Percentiles rank a stretch among this genome's conserved stretches.
phyloP scores from a whole-genome alignment of 441 rosid genomes.

The Isatis lusitanica region DNA sequence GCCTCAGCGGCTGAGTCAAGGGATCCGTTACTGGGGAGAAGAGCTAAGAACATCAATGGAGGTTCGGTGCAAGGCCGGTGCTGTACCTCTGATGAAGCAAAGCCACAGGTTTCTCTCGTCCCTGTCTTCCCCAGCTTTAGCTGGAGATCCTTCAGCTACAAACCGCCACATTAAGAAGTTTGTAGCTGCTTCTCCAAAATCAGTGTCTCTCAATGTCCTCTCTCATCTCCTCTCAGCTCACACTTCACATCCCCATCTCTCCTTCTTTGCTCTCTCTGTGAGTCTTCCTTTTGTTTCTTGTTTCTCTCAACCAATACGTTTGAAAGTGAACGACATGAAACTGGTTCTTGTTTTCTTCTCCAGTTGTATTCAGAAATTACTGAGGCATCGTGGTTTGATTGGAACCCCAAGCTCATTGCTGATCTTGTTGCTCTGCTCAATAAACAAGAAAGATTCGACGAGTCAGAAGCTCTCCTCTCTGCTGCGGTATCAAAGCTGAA shows the following conservation, averaged over 20 bases:
- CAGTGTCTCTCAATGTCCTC: slow-evolving; percentile 68
- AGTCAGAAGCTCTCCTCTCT: slow-evolving; percentile 48
- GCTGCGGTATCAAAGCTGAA: slow-evolving; percentile 46
- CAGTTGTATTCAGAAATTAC: slow-evolving; percentile 68
- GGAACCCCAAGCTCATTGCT: slow-evolving; percentile 83
- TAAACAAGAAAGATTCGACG: slow-evolving; percentile 49
- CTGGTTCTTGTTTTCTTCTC: not conserved
- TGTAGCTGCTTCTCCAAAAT: slow-evolving; percentile 69
- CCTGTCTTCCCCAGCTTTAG: slow-evolving; percentile 41
- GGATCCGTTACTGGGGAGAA: not conserved
- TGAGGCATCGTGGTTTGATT: slow-evolving; percentile 74
- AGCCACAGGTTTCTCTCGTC: slow-evolving; percentile 60
- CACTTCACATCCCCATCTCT: slow-evolving; percentile 48
- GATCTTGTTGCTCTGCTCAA: slow-evolving; percentile 59
- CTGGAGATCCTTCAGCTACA: slow-evolving; percentile 48
- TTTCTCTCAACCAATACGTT: not conserved
- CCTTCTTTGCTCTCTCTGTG: slow-evolving; percentile 66
- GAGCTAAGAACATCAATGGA: slow-evolving; percentile 2
- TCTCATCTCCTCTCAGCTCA: slow-evolving; percentile 69
- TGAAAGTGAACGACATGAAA: not conserved
- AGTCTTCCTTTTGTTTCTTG: slow-evolving; percentile 20
- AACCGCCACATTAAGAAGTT: slow-evolving; percentile 73
- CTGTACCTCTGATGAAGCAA: slow-evolving; percentile 56
- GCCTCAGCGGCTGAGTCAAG: slow-evolving; percentile 16
- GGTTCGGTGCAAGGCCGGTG: slow-evolving; percentile 25